phyloP scores from a whole-genome alignment of 139 green algal genomes.

The Picocystis salinarum region DNA sequence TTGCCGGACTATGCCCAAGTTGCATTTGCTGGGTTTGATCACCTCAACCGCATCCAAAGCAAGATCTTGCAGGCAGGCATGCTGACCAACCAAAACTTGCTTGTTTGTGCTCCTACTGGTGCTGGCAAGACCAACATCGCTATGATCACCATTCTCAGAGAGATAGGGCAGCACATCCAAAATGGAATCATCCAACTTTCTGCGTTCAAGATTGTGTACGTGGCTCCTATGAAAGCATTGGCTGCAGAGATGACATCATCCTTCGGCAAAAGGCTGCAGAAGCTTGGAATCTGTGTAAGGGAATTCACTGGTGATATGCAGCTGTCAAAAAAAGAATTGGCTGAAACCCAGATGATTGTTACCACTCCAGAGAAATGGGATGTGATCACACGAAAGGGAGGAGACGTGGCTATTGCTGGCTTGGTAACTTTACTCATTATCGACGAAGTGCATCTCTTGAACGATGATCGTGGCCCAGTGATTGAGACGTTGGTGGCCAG shows the following conservation, averaged over 20 bases:
- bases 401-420: conserved; percentile 39
- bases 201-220: conserved; percentile 83
- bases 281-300: conserved; percentile 51
- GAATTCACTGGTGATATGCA: conserved; percentile 92
- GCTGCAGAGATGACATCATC: conserved; percentile 66
- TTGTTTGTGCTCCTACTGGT: conserved; percentile 57
- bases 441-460: conserved; percentile 79
- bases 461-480: conserved; percentile 89
- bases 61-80: conserved; percentile 62
- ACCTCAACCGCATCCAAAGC: conserved; percentile 85
- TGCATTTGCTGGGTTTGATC: conserved; percentile 77
- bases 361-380: conserved; percentile 99
- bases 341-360: conserved; percentile 95
- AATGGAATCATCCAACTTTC: conserved; percentile 41
- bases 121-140: conserved; percentile 99
- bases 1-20: conserved; percentile 62
- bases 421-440: conserved; percentile 83
- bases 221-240: conserved; percentile 96
- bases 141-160: conserved; percentile 86
- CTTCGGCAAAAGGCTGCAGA: conserved; percentile 59
- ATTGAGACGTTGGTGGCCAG: conserved; percentile 91
- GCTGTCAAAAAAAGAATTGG: conserved; percentile 83
- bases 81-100: conserved; percentile 71
- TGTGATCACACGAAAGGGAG: conserved; percentile 89
- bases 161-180: conserved; percentile 53